These are phyloP conservation scores for Cryptosporidium bovis DNA, from an alignment of 169 alveolate genomes.

Conservation along the genomic window DNA sequence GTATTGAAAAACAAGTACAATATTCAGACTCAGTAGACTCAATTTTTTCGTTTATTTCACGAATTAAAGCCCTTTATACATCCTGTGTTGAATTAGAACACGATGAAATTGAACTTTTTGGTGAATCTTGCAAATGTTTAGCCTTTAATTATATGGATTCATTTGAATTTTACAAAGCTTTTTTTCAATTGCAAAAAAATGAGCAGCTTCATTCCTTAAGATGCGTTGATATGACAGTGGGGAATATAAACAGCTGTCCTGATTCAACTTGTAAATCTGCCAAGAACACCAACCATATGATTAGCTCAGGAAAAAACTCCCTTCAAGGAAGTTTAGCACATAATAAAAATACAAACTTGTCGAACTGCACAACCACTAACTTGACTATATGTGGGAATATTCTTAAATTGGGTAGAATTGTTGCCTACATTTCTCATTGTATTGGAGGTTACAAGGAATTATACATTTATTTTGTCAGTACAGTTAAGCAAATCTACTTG, in stretches of 20 bases:
- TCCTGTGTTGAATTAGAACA: constrained; percentile 62
- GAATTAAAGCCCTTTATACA: constrained; percentile 56
- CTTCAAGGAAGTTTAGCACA: neutral
- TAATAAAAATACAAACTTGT: neutral
- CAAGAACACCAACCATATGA: neutral
- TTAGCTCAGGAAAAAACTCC: neutral
- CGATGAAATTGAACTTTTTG: constrained; percentile 38
- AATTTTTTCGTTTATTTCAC: constrained; percentile 43
- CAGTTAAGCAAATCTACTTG: constrained; percentile 28
- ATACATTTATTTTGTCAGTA: constrained; percentile 39
- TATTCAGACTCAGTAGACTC: constrained; percentile 47
- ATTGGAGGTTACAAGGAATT: constrained; percentile 56
- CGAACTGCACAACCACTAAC: neutral
- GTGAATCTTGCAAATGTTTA: constrained; percentile 59
- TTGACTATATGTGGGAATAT: constrained; percentile 55
- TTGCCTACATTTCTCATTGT: constrained; percentile 69
- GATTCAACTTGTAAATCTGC: neutral
- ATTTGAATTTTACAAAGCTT: constrained; percentile 28
- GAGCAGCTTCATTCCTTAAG: neutral
- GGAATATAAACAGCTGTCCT: neutral
- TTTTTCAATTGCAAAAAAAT: constrained; percentile 39
- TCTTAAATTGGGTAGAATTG: constrained; percentile 31
- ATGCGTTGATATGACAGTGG: constrained; percentile 1
- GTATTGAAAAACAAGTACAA: constrained; percentile 1
- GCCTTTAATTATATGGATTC: constrained; percentile 58